Evolutionary conservation across 2,329 filamentous ascomycete genomes (phyloP), one percentile per base, ranked within the genome.

Genomic region (Zasmidium cellare): DNA sequence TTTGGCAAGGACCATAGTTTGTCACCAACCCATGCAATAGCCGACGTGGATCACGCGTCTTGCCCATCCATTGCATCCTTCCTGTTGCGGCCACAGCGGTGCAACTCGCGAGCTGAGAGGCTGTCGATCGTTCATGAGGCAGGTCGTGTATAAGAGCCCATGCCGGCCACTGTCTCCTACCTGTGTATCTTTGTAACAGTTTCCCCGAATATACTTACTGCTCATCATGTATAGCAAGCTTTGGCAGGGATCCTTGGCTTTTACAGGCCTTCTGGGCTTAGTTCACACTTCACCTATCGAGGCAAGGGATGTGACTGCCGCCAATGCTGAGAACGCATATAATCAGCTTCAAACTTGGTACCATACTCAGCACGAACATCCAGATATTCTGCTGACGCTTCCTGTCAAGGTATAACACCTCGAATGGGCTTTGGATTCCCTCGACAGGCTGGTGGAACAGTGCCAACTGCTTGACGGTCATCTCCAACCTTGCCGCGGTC

Each of bases 361-460:
- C 55, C 67, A 73, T 18, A n/a, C n/a, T n/a, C n/a, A n/a, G n/a
- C n/a, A n/a, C n/a, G n/a, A n/a, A n/a, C n/a, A n/a, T n/a, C n/a
- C n/a, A n/a, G n/a, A n/a, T n/a, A n/a, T n/a, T n/a, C n/a, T n/a
- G n/a, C n/a, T n/a, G n/a, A n/a, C n/a, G n/a, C n/a, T n/a, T n/a
- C n/a, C n/a, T n/a, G n/a, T n/a, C n/a, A n/a, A n/a, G n/a, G n/a
- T n/a, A n/a, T n/a, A n/a, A n/a, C n/a, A n/a, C n/a, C n/a, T n/a
- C n/a, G n/a, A 71, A 58, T 16, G 70, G 71, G 6, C 58, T 73
- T 1, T 72, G 68, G 68, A 68, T 69, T 14, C 69, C 69, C 9
- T 63, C 56, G 3, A 70, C 69, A 16, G 65, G 64, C 31, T 70
- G 69, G 69, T 72, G 69, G 69, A 71, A 72, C 53, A 63, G 57